These are phyloP conservation scores for Martiniozyma abietophila DNA, from an alignment of 805 yeast species.

Conservation along the genomic window DNA sequence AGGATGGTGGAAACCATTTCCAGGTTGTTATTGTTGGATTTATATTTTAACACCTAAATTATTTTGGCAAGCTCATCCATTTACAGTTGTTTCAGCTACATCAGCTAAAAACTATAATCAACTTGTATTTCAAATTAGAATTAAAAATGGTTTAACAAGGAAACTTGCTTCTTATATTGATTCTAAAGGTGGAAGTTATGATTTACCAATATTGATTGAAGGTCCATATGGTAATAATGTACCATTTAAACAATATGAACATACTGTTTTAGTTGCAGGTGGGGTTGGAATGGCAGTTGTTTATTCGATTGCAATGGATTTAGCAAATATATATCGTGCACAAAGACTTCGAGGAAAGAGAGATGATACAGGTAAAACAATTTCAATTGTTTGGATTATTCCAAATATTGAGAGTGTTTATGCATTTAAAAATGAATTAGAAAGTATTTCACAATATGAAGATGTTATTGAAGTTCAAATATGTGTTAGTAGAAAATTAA, in stretches of 20 bases:
- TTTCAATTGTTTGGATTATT: slow-evolving; percentile 24
- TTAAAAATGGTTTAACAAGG: slow-evolving; percentile 46
- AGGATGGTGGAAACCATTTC: slow-evolving; percentile 42
- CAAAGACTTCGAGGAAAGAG: slow-evolving; percentile 19
- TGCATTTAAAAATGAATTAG: slow-evolving; percentile 24
- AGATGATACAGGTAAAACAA: slow-evolving; percentile 13
- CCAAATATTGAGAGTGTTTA: slow-evolving; percentile 25
- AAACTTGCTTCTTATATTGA: slow-evolving; percentile 27
- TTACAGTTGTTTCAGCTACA: slow-evolving; percentile 40
- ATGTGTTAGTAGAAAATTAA: slow-evolving; percentile 21
- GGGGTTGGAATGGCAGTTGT: slow-evolving; percentile 60
- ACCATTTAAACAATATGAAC: slow-evolving; percentile 39
- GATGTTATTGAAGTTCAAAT: slow-evolving; percentile 22
- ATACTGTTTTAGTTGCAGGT: slow-evolving; percentile 47
- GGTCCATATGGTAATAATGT: slow-evolving; percentile 50
- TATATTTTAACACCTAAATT: slow-evolving; percentile 36
- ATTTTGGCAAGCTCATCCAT: slow-evolving; percentile 65
- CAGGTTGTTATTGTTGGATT: slow-evolving; percentile 58
- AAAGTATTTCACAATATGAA: slow-evolving; percentile 16
- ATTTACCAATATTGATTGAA: slow-evolving; percentile 39
- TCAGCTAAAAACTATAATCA: slow-evolving; percentile 35
- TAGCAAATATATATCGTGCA: slow-evolving; percentile 27
- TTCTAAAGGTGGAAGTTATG: slow-evolving; percentile 24
- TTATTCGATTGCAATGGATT: slow-evolving; percentile 35
- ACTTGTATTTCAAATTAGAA: slow-evolving; percentile 35